Evolutionary conservation across 345 rosid species (phyloP).

Genomic region (Carallia pectinifolia): DNA sequence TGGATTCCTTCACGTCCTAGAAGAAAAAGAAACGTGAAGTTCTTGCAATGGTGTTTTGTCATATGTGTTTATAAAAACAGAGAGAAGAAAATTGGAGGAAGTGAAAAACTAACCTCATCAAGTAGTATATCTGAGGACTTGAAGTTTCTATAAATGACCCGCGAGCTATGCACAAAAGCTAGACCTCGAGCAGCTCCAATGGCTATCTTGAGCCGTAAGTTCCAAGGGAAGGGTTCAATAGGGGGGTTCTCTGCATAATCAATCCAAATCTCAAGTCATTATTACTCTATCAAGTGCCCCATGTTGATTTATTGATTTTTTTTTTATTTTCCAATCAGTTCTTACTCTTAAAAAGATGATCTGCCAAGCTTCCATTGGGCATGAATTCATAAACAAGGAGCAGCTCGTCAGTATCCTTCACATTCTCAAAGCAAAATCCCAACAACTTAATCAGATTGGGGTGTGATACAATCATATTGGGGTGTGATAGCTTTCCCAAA

Average conservation of each 20-base stretch:
- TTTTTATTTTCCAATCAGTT: constrained; percentile 7
- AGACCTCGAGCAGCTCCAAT: constrained; percentile 81
- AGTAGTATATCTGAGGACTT: constrained; percentile 78
- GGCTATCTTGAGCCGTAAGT: constrained; percentile 62
- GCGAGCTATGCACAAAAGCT: constrained; percentile 63
- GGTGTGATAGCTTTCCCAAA: constrained; percentile 75
- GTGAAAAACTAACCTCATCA: constrained; percentile 54
- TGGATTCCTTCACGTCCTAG: too few species aligned
- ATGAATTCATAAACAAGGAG: constrained; percentile 77
- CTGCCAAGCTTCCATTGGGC: constrained; percentile 76
- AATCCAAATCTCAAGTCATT: constrained; percentile 7
- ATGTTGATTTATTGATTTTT: neutral
- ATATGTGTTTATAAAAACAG: too few species aligned
- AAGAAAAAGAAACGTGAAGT: too few species aligned
- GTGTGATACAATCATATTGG: constrained; percentile 72
- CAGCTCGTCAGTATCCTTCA: constrained; percentile 36
- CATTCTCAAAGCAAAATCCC: constrained; percentile 78
- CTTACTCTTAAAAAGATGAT: constrained; percentile 80
- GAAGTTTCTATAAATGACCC: constrained; percentile 76
- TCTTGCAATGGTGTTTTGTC: too few species aligned
- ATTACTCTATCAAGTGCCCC: neutral
- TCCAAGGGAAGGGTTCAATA: constrained; percentile 79
- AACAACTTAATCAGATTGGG: constrained; percentile 70
- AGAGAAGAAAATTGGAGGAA: too few species aligned
- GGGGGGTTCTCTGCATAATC: constrained; percentile 40